Evolutionary conservation across 2,329 filamentous ascomycete genomes (phyloP).

Genomic region (Berkeleyomyces rouxiae): DNA sequence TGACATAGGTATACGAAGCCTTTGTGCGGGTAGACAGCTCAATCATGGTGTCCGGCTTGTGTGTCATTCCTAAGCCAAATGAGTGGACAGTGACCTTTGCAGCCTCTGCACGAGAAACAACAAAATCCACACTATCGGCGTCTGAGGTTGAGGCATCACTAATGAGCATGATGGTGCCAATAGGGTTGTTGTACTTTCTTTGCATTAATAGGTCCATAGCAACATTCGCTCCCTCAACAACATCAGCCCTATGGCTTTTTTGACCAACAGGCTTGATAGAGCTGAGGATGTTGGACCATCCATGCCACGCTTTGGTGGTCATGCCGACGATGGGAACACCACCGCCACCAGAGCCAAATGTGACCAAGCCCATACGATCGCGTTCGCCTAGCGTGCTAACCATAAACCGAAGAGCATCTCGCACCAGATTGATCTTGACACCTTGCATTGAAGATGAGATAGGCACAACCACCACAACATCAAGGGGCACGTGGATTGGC

Average conservation of each 20-base stretch:
- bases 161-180: conserved; percentile 89
- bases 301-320: conserved; percentile 87
- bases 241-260: conserved; percentile 90
- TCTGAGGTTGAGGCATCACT: conserved; percentile 94
- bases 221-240: conserved; percentile 92
- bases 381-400: conserved; percentile 77
- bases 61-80: conserved; percentile 87
- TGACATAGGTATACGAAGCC: conserved; percentile 93
- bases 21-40: conserved; percentile 91
- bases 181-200: conserved; percentile 84
- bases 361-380: conserved; percentile 92
- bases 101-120: conserved; percentile 88
- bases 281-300: conserved; percentile 72
- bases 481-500: conserved; percentile 73
- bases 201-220: conserved; percentile 99
- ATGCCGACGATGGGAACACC: conserved; percentile 94
- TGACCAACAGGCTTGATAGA: conserved; percentile 88
- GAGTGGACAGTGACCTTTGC: conserved; percentile 96
- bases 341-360: conserved; percentile 85
- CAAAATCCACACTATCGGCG: conserved; percentile 89
- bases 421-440: conserved; percentile 89
- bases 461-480: conserved; percentile 90
- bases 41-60: conserved; percentile 98
- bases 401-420: conserved; percentile 83
- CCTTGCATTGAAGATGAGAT: conserved; percentile 98